Evolutionary conservation across 1,139 yeast species (phyloP), one percentile per base, ranked within the genome.

Genomic region (Groenewaldozyma auringiensis): DNA sequence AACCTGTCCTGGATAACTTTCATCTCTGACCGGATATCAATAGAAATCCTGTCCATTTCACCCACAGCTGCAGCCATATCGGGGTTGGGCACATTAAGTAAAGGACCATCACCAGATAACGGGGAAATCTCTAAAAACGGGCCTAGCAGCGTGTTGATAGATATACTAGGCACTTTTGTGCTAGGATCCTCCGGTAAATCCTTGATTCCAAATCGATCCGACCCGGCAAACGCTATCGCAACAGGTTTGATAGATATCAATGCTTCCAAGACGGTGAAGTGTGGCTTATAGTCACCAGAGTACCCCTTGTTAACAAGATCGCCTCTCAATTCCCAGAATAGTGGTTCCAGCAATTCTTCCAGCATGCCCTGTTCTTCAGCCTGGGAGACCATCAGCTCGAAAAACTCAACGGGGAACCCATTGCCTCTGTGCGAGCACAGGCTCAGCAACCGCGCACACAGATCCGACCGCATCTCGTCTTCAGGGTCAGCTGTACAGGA

Each of bases 101-200:
- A 25, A 8, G 48, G 47, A 0, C 50, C 47, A n/a, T 47, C 42
- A 2, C 47, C 52, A 35, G 77, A 71, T 43, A 88, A 66, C 0
- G 96, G 95, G 0, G 96, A 85, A 18, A 87, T 65, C 47, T 81
- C 71, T 49, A 87, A 73, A 36, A 87, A 70, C 2, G 95, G 85
- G 1, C 97, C 97, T 47, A 89, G 66, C 41, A 54, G 52, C 41
- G 50, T 50, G 32, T 33, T 42, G 21, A 21, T 34, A 25, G 18
- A 25, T 25, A 34, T 32, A 31, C 21, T 22, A 22, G 46, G 43
- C 20, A 36, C 32, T 11, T 41, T 45, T 27, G 21, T 20, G 33
- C 41, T 21, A 3, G 17, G 20, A 8, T 16, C n/a, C 8, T 35
- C 22, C n/a, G 41, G 33, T 46, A 52, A 45, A 18, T 20, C 38